These are phyloP conservation scores for Blakeslea trispora DNA, from an alignment of 371 early-diverging fungal genomes.

Conservation along the genomic window DNA sequence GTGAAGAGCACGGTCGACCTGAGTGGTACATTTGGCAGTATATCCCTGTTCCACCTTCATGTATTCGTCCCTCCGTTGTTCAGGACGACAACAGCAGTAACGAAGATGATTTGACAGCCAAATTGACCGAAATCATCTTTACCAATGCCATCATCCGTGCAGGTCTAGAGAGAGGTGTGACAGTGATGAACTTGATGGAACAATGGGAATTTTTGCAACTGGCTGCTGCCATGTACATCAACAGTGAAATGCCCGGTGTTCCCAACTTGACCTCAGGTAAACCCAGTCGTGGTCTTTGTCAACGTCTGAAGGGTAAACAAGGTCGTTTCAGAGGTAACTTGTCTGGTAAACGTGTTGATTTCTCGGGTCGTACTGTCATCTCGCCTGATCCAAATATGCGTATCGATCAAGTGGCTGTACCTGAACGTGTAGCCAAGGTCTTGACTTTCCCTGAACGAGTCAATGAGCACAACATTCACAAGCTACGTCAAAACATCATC, in stretches of 20 bases:
- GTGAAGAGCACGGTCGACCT: slow-evolving; percentile 85
- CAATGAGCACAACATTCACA: slow-evolving; percentile 84
- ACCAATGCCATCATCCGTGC: slow-evolving; percentile 89
- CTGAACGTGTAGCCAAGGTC: slow-evolving; percentile 93
- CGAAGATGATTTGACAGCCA: slow-evolving; percentile 99
- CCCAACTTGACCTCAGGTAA: slow-evolving; percentile 65
- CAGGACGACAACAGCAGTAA: slow-evolving; percentile 93
- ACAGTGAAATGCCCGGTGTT: slow-evolving; percentile 92
- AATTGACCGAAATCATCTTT: slow-evolving; percentile 96
- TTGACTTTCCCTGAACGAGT: slow-evolving; percentile 98
- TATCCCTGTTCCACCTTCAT: slow-evolving; percentile 96
- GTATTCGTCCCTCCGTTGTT: slow-evolving; percentile 97
- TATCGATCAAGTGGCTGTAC: slow-evolving; percentile 99
- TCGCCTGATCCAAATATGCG: slow-evolving; percentile 99
- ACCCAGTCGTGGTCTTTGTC: slow-evolving; percentile 91
- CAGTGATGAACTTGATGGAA: slow-evolving; percentile 83
- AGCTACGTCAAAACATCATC: slow-evolving; percentile 76
- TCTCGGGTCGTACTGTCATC: slow-evolving; percentile 99
- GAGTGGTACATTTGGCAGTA: slow-evolving; percentile 93
- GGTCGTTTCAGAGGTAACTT: slow-evolving; percentile 99
- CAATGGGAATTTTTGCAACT: slow-evolving; percentile 99
- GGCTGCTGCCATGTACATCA: slow-evolving; percentile 96
- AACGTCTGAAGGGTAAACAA: slow-evolving; percentile 99
- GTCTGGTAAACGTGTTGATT: slow-evolving; percentile 99
- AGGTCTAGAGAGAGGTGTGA: slow-evolving; percentile 84